Conservation (phyloP, 148 eudicot species). For the Heliamphora exappendiculata region DNA sequence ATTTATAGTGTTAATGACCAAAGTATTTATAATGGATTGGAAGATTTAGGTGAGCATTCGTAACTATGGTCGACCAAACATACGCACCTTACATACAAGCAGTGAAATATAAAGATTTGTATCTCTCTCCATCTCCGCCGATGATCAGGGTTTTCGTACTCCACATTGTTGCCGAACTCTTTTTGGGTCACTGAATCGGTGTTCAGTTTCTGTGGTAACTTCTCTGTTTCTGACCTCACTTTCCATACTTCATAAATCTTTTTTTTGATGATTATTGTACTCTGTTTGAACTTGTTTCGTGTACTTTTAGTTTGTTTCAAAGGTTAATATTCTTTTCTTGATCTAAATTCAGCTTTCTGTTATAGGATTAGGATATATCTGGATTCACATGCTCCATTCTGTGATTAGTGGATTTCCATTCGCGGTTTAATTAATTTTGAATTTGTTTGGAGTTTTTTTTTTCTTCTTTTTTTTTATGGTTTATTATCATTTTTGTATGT, state of each 20-base stretch:
- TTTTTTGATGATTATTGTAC: not conserved
- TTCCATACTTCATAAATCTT: not conserved
- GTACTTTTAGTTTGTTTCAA: not conserved
- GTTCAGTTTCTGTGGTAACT: not conserved
- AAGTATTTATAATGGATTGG: too few species aligned
- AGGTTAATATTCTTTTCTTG: not conserved
- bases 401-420: not conserved
- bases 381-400: too few species aligned
- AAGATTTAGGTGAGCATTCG: too few species aligned
- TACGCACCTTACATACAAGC: too few species aligned
- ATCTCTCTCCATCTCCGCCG: too few species aligned
- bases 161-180: too few species aligned
- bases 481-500: not conserved
- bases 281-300: not conserved
- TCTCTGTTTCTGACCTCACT: slow-evolving; percentile 1
- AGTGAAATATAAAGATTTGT: too few species aligned
- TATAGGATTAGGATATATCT: not conserved
- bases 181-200: too few species aligned
- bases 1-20: too few species aligned
- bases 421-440: not conserved
- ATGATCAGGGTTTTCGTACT: too few species aligned
- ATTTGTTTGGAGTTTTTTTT: too few species aligned
- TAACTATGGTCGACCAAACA: too few species aligned
- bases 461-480: not conserved
- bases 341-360: not conserved